A percentile compares a stretch with the other conserved stretches of the same genome.
Evolutionary conservation across 306 rosid genomes (phyloP).

Genomic region (Luffa aegyptiaca): DNA sequence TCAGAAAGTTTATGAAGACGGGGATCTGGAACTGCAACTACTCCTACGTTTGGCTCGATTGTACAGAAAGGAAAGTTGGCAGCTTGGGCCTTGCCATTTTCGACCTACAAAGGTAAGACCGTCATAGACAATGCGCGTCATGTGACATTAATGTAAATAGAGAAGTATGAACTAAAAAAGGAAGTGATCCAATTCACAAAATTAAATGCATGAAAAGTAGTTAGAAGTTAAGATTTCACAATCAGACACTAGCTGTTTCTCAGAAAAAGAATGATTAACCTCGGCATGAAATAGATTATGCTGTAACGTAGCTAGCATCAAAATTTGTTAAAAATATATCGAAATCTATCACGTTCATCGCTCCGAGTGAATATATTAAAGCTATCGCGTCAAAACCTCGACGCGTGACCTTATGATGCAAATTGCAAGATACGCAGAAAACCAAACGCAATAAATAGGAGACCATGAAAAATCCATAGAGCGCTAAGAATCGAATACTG

Average conservation of each 20-base stretch:
- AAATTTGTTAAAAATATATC: not conserved
- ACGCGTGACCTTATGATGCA: not conserved
- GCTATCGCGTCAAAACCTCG: not conserved
- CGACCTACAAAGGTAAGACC: conserved; percentile 55
- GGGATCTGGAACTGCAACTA: conserved; percentile 93
- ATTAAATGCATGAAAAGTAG: not conserved
- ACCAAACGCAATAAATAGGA: not conserved
- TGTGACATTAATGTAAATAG: not conserved
- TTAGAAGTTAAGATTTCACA: not conserved
- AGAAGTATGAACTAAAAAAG: not conserved
- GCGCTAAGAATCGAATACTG: not conserved
- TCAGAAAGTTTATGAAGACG: conserved; percentile 78
- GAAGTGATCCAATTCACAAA: not conserved
- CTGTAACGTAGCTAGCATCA: not conserved
- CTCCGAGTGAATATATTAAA: not conserved
- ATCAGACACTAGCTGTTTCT: not conserved
- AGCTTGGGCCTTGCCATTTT: conserved; percentile 98
- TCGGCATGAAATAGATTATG: not conserved
- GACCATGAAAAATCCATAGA: not conserved
- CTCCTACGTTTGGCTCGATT: conserved; percentile 95
- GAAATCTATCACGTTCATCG: not conserved
- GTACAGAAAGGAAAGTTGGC: conserved; percentile 98
- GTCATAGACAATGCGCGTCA: not conserved
- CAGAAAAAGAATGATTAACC: not conserved
- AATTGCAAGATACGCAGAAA: not conserved